Conservation (phyloP, 1,284 basidiomycete genomes). For the Tylopilus orsonianus region DNA sequence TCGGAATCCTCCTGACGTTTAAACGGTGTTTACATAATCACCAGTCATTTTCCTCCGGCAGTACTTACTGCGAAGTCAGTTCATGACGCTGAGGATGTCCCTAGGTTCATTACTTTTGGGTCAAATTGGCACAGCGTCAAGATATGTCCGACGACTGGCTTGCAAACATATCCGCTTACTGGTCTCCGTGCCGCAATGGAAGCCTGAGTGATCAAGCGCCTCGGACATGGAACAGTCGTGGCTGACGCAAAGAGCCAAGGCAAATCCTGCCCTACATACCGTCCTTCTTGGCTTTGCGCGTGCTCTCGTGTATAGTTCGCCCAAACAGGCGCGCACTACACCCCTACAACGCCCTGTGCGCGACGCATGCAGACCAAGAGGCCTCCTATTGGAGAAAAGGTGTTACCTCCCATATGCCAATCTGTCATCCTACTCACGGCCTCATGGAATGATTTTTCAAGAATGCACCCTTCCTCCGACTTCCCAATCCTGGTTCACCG, state of each 20-base stretch:
- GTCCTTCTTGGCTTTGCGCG: conserved; percentile 52
- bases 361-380: too few species aligned
- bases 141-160: conserved; percentile 7
- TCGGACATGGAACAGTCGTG: conserved; percentile 39
- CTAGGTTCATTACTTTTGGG: conserved; percentile 16
- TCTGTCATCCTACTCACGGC: conserved; percentile 1
- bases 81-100: too few species aligned
- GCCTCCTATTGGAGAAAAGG: conserved; percentile 65
- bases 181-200: conserved; percentile 9
- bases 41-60: too few species aligned
- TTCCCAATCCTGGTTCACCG: too few species aligned
- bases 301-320: conserved; percentile 59
- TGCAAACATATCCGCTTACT: conserved; percentile 16
- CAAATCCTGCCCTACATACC: conserved; percentile 49
- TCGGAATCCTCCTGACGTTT: too few species aligned
- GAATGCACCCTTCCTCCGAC: too few species aligned
- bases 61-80: too few species aligned
- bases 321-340: conserved; percentile 59
- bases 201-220: conserved; percentile 3
- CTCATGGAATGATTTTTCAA: neutral
- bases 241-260: conserved; percentile 57
- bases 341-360: conserved; percentile 63
- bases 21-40: too few species aligned
- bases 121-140: conserved; percentile 6
- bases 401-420: conserved; percentile 28